phyloP scores from a whole-genome alignment of 1,139 yeast species.

The Zygoascus sp. region DNA sequence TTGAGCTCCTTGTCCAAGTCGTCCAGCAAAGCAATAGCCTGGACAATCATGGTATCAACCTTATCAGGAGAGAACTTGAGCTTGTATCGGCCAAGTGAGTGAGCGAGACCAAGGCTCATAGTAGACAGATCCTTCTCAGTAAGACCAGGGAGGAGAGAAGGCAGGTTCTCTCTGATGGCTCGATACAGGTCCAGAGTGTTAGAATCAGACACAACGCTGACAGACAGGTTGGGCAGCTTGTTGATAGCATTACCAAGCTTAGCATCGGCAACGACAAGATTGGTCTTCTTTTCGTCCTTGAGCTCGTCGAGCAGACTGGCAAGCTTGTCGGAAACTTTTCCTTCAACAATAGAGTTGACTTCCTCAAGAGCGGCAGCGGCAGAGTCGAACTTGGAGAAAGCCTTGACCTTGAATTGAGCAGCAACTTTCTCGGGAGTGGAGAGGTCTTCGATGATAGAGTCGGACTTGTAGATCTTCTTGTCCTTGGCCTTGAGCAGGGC shows the following conservation, averaged over 20 bases:
- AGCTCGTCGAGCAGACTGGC: conserved; percentile 71
- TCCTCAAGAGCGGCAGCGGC: conserved; percentile 97
- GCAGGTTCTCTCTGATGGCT: conserved; percentile 89
- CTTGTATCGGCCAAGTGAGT: conserved; percentile 96
- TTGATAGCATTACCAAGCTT: conserved; percentile 95
- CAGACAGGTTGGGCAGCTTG: conserved; percentile 78
- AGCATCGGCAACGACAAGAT: conserved; percentile 88
- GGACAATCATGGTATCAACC: conserved; percentile 97
- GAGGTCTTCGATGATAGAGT: conserved; percentile 69
- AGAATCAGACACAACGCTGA: conserved; percentile 88
- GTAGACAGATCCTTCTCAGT: conserved; percentile 79
- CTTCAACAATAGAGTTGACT: conserved; percentile 87
- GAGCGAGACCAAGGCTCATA: conserved; percentile 91
- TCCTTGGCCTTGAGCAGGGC: conserved; percentile 96
- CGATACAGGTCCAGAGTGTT: conserved; percentile 92
- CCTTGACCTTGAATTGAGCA: conserved; percentile 75
- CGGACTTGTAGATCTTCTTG: conserved; percentile 90
- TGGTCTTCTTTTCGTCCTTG: conserved; percentile 83
- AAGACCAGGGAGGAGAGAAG: conserved; percentile 91
- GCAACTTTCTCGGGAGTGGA: conserved; percentile 79
- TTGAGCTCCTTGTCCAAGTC: conserved; percentile 96
- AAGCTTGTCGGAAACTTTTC: conserved; percentile 84
- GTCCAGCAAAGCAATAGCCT: conserved; percentile 94
- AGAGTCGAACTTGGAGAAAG: conserved; percentile 88
- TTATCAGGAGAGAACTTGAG: conserved; percentile 96